Base-by-base conservation (phyloP, 345 rosid species). In the Arabidopsis arenosa region DNA sequence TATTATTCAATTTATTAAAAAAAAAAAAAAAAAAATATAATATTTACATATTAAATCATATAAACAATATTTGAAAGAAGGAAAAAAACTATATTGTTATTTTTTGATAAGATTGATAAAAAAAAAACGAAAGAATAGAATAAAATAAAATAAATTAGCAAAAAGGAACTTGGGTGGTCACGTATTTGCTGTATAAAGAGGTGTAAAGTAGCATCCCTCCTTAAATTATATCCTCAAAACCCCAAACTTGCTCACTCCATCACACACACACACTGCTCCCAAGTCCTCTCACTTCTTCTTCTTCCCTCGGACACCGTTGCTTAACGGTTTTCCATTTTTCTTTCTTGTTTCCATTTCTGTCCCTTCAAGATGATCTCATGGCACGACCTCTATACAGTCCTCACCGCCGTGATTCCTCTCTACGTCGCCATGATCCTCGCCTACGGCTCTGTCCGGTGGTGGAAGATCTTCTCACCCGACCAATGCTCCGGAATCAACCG, bases 401-500 rank as follows among this genome's bases (percentile, higher is more conserved):
- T 95, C 80, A 85, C 96, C 6, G 97, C 97, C 64, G 87, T 95
- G 82, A 80, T 90, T 17, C 99, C 99, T 18, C 90, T 95, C 4
- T 92, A 95, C 73, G 98, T 94, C 32, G 98, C 98, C 33, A 94
- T 94, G 98, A 81, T 92, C 76, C 79, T 94, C 66, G 99, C 99
- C 3, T 95, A 95, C 72, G 97, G 99, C 21, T 95, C 99, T 0
- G 99, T 95, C 35, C 92, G 93, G 33, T 95, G 97, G 99, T 95
- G 99, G 97, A 90, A 88, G 68, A 95, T 95, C 58, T 95, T 95
- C 82, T 79, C 93, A 0, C 97, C 97, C 0, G 97, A 92, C 64
- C 99, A 95, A 59, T 95, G 99, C 81, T 95, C 99, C 9, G 99
- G 99, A 5, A 95, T 95, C 82, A 95, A 95, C 80, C 92, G 97